Base-by-base conservation (phyloP, 768 basidiomycete genomes). In the Leccinum incarnatum region DNA sequence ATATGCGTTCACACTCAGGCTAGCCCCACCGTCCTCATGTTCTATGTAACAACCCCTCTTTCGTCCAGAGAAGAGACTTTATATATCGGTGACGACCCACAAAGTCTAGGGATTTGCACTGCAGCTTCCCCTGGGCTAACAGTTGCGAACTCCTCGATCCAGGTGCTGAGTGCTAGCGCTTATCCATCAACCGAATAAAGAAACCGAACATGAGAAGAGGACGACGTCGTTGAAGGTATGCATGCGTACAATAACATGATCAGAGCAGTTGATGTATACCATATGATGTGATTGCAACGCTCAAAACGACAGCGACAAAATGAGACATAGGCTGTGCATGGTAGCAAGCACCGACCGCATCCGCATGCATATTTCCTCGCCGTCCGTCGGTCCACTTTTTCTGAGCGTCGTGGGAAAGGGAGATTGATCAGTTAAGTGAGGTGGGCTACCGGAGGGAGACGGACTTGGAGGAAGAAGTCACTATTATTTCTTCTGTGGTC, bases 361-460 rank as follows among this genome's bases (percentile, higher is more conserved):
- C 34, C 12, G 11, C 36, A 9, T 45, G 23, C 23, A 3, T 86
- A 87, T 88, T 55, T 71, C 69, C 51, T 90, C 89, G 29, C 91
- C 93, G 69, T 95, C 93, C 2, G 69, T 95, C 92, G 7, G 88
- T 73, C 92, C 93, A 68, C 91, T 93, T 80, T 95, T 95, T 69
- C 93, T 95, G 53, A 61, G 21, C 19, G n/a, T 42, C 40, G 48
- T 30, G 42, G 9, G 59, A 46, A 27, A 40, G 42, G n/a, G 25
- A 9, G 61, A 52, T 60, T 46, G 53, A 46, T 55, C 30, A 53
- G 19, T 11, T 17, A 36, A 42, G n/a, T 5, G 40, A 19, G n/a
- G 40, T 42, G 40, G 9, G 17, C 17, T 4, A 30, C 29, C 15
- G 10, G 40, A n/a, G n/a, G 14, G 14, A 5, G 11, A 2, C 2